Percentiles rank a stretch among this genome's conserved stretches.
phyloP scores from a whole-genome alignment of 331 rosid species.

The Rhamnella rubrinervis region DNA sequence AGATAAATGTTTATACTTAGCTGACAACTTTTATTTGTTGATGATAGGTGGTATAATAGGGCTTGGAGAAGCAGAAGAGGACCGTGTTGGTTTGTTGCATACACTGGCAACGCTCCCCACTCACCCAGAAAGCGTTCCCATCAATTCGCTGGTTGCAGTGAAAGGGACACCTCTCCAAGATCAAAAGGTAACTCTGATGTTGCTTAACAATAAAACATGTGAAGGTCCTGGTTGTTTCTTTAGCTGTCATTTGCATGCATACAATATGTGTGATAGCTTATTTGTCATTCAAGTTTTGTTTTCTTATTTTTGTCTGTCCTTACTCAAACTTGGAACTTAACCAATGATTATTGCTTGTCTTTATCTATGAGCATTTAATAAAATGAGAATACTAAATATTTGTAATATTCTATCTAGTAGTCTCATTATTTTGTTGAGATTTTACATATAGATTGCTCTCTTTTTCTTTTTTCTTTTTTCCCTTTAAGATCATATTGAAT shows the following conservation, averaged over 20 bases:
- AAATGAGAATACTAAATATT: no score
- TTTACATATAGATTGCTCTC: no score
- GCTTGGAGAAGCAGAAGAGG: conserved; percentile 95
- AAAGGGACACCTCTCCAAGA: conserved; percentile 95
- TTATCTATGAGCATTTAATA: no score
- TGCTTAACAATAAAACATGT: conserved; percentile 9
- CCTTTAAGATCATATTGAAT: no score
- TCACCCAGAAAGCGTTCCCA: conserved; percentile 98
- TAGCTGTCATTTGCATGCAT: neutral
- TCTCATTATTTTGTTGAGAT: no score
- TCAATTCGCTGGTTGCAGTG: conserved; percentile 84
- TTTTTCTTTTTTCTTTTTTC: no score
- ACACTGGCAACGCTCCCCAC: conserved; percentile 91
- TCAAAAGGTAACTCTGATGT: conserved; percentile 59
- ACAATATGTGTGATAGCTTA: neutral
- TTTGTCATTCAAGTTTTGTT: neutral
- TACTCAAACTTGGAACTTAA: no score
- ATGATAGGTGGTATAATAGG: conserved; percentile 94
- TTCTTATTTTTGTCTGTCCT: neutral
- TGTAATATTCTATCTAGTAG: no score
- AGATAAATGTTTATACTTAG: neutral
- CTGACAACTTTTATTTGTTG: conserved; percentile 1
- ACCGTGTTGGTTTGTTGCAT: conserved; percentile 91
- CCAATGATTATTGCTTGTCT: no score
- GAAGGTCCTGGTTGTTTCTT: neutral